Conservation (phyloP, 352 stramenopile species). For the Phytopythium litorale region DNA sequence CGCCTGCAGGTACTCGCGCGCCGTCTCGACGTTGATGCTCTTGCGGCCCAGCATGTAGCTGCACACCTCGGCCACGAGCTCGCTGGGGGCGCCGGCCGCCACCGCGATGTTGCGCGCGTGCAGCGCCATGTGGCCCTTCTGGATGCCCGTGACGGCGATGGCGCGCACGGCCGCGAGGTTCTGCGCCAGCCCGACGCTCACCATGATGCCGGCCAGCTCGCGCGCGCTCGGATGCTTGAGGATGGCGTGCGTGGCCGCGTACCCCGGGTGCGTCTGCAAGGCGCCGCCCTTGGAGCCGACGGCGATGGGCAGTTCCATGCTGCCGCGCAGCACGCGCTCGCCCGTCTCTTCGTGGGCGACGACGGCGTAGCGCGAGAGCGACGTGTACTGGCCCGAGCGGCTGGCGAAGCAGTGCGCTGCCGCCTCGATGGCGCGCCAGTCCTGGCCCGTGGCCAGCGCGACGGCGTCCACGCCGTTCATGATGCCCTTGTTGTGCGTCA, state of each 20-base stretch:
- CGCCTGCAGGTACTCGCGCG: constrained; percentile 78
- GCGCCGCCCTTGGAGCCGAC: constrained; percentile 83
- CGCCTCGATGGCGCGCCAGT: constrained; percentile 83
- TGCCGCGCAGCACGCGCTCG: constrained; percentile 54
- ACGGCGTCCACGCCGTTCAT: constrained; percentile 87
- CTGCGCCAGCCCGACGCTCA: constrained; percentile 80
- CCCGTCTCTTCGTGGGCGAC: constrained; percentile 29
- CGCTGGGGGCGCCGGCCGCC: constrained; percentile 66
- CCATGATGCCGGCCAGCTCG: constrained; percentile 60
- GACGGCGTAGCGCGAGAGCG: constrained; percentile 75
- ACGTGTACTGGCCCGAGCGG: constrained; percentile 74
- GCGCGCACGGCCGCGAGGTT: constrained; percentile 85
- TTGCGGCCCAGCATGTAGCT: constrained; percentile 84
- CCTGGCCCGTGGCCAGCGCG: constrained; percentile 76
- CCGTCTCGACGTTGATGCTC: constrained; percentile 79
- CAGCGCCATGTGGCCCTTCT: constrained; percentile 86
- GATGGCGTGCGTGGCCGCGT: constrained; percentile 73
- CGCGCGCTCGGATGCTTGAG: constrained; percentile 63
- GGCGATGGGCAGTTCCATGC: constrained; percentile 72
- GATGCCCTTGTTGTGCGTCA: constrained; percentile 90
- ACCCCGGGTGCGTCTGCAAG: constrained; percentile 78
- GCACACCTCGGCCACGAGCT: constrained; percentile 81
- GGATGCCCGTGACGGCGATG: constrained; percentile 84
- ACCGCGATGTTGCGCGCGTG: constrained; percentile 85
- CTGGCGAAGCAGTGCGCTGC: constrained; percentile 80